Evolutionary conservation across 345 rosid genomes (phyloP).

Genomic region (Eucalyptus erythrocorys): DNA sequence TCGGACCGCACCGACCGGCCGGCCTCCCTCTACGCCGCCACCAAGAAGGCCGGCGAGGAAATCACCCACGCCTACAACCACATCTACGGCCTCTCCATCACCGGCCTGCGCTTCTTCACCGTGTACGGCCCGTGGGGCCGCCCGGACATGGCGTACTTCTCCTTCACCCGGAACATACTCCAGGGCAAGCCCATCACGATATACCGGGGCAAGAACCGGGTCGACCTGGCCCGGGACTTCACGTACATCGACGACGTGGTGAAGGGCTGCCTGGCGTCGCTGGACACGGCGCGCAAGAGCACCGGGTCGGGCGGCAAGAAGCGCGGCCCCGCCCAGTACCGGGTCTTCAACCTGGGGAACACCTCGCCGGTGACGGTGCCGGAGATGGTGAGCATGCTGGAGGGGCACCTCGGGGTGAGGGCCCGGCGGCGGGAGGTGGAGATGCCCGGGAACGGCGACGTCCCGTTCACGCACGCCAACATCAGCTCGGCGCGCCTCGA

Average conservation of each 20-base stretch:
- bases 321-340: constrained; percentile 45
- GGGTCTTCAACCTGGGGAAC: constrained; percentile 67
- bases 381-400: constrained; percentile 50
- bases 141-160: constrained; percentile 88
- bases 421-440: constrained; percentile 49
- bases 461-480: constrained; percentile 76
- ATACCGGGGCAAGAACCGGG: constrained; percentile 54
- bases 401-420: constrained; percentile 51
- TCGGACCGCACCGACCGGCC: constrained; percentile 66
- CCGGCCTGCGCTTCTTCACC: constrained; percentile 75
- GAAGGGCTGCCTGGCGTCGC: constrained; percentile 61
- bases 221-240: constrained; percentile 67
- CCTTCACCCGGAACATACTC: constrained; percentile 44
- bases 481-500: constrained; percentile 50
- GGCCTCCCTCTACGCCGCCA: constrained; percentile 81
- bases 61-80: constrained; percentile 76
- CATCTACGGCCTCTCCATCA: constrained; percentile 67
- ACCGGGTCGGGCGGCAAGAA: constrained; percentile 87
- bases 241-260: constrained; percentile 81
- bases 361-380: constrained; percentile 85
- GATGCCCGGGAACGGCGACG: constrained; percentile 95
- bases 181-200: constrained; percentile 72
- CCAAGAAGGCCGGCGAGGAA: constrained; percentile 81
- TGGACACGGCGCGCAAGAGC: constrained; percentile 58
- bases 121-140: constrained; percentile 89